Base-by-base conservation (phyloP, 2,329 filamentous ascomycete species). In the Fusarium sp. region DNA sequence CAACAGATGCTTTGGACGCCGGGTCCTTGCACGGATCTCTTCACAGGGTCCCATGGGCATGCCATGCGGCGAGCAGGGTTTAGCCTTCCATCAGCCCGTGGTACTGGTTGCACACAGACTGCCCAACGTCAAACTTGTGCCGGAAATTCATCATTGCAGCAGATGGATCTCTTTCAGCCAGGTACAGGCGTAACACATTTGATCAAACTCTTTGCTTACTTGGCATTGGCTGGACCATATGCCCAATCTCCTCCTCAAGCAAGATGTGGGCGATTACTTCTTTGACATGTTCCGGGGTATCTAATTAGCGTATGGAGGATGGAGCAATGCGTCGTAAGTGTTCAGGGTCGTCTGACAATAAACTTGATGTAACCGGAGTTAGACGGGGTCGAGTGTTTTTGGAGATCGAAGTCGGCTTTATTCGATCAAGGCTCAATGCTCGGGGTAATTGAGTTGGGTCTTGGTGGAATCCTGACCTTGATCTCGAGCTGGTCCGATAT, bases 11-110 rank as follows among this genome's bases (percentile, higher is more conserved):
- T 49, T 52, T 45, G 37, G 56, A 29, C 20, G 41, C 54, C 45
- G 58, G 46, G 41, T 43, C 58, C 65, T 70, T 55, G 50, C 57
- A 67, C 66, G 58, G 51, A 66, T 69, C 58, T 58, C 57, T 58
- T 65, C 53, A 18, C 35, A 48, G 45, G 58, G 49, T 55, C 41
- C 48, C 46, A 66, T 60, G 60, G 56, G 39, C 57, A 56, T 40
- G 62, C 69, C 69, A 71, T 71, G 70, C 64, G 58, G 47, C 58
- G 53, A 56, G 53, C 71, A 72, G 59, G 70, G 71, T 58, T 68
- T 50, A 69, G 66, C 57, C 50, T 58, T 67, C 56, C 45, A 63
- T 53, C 50, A 62, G 56, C 54, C 69, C 64, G 67, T 65, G 55
- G 64, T 55, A 39, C 50, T 56, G 70, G 58, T 42, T 64, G 57